Evolutionary conservation across 2,329 filamentous ascomycete species (phyloP), one percentile per base, ranked within the genome.

Genomic region (Colletotrichum sp.): DNA sequence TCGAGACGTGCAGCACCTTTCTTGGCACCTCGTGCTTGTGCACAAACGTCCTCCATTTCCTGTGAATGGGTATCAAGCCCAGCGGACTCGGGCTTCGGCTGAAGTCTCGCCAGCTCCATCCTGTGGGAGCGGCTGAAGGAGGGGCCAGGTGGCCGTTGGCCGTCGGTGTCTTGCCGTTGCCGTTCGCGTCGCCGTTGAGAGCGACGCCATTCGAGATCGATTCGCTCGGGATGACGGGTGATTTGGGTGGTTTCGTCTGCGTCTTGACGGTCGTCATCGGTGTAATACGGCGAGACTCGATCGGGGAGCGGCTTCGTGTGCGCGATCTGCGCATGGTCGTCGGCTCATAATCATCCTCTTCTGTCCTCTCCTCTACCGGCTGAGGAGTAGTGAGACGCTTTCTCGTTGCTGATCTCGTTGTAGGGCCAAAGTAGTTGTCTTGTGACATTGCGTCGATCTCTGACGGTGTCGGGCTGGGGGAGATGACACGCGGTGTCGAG

Each of bases 21-120:
- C 97, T 94, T 12, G 97, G 97, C 69, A 99, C 96, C 86, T 99
- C 97, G 85, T 99, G 96, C 81, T 95, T 96, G 89, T 99, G 97
- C 77, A 98, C 95, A 82, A 99, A 96, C 32, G 91, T 94, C 80
- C 95, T 92, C 91, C 97, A 99, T 82, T 97, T 94, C 76, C 95
- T 90, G 84, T 99, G 97, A 80, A 99, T 96, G 4, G 97, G 97
- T 76, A 99, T 99, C 65, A 98, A 89, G 10, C 97, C 97, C 6
- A 98, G 90, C 12, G 97, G 97, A 80, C 95, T 98, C 4, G 97
- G 97, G 79, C 95, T 98, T 77, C 97, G 92, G 80, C 95, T 98
- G 83, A 98, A 91, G 82, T 96, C 95, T 76, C 94, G 92, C 95
- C 95, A 97, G 83, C 90, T 94, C 87, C 94, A 94, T 77, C 93